Base-by-base conservation (phyloP, 441 rosid species). In the Capsella rubella region DNA sequence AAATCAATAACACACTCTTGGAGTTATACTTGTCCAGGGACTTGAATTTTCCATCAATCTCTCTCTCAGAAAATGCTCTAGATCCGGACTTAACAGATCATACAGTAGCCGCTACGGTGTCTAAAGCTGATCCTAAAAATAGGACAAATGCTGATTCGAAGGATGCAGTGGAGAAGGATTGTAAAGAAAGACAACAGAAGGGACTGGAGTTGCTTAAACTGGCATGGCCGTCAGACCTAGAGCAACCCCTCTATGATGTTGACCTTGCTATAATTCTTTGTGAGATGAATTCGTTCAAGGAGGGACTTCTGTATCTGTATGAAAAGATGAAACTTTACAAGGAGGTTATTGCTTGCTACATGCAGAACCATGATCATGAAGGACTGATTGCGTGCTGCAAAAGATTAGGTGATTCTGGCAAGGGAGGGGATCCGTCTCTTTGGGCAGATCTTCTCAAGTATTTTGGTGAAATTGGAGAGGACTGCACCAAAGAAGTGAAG, bases 401-500 rank as follows among this genome's bases (percentile, higher is more conserved):
- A 88, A 87, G 87, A 84, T 85, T 95, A 46, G 98, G 98, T 67
- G 93, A 88, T 86, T 92, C 96, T 34, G 90, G 87, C 28, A 88
- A 85, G 71, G 98, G 97, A 74, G 97, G 99, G 65, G 99, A 95
- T 59, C 85, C 97, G 3, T 76, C 99, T 79, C 98, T 95, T 66
- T 95, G 99, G 99, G 99, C 96, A 58, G 99, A 95, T 84, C 85
- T 95, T 78, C 87, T 95, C 54, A 95, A 92, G 79, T 92, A 95
- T 84, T 95, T 92, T 81, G 98, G 99, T 77, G 98, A 95, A 84
- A 89, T 87, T 31, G 99, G 99, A 35, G 98, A 92, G 84, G 97
- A 95, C 83, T 95, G 99, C 82, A 88, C 97, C 77, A 91, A 89
- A 77, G 99, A 95, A 83, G 97, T 91, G 81, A 95, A 87, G 80